Conservation (phyloP, 352 stramenopile genomes). For the Aphanomyces stellatus region DNA sequence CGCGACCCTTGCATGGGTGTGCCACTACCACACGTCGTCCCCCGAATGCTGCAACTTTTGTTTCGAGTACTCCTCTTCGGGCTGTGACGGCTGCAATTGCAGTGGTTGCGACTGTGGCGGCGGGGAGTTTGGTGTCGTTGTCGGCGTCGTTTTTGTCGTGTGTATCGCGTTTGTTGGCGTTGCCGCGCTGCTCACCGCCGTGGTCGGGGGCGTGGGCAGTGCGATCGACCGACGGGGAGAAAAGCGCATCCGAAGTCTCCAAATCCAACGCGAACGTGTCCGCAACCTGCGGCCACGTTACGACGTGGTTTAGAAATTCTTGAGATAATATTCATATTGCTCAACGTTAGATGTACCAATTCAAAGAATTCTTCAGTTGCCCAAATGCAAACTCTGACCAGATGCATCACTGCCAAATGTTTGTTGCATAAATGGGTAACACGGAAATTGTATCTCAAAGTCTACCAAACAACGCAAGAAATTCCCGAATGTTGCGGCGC, state of each 20-base stretch:
- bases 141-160: conserved; percentile 2
- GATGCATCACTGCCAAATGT: too few relatives aligned
- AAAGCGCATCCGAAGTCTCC: not conserved
- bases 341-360: too few relatives aligned
- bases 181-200: not conserved
- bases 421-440: too few relatives aligned
- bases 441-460: too few relatives aligned
- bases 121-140: not conserved
- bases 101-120: not conserved
- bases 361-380: too few relatives aligned
- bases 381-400: too few relatives aligned
- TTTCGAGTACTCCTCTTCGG: not conserved
- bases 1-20: too few relatives aligned
- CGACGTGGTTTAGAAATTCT: too few relatives aligned
- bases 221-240: not conserved
- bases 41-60: not conserved
- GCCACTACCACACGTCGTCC: too few relatives aligned
- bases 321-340: too few relatives aligned
- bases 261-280: not conserved
- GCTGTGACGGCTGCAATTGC: not conserved
- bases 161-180: not conserved
- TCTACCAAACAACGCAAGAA: too few relatives aligned
- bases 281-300: conserved; percentile 10
- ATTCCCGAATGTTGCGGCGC: too few relatives aligned
- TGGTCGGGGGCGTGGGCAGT: conserved; percentile 8